Base-by-base conservation (phyloP, 176 grass and related monocot genomes). In the Pontederia crassipes region DNA sequence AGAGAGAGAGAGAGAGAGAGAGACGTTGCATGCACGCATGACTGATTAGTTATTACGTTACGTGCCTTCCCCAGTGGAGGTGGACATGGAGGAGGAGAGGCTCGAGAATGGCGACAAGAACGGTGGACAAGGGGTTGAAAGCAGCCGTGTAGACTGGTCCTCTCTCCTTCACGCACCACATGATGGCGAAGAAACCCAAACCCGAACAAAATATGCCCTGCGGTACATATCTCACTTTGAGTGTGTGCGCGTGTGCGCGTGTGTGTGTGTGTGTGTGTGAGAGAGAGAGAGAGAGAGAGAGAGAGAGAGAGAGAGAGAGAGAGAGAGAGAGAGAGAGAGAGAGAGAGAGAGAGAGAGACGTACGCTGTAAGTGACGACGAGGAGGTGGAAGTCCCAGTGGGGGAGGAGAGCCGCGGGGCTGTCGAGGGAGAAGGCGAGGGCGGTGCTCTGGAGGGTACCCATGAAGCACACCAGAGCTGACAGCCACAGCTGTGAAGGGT, bases 161-260 rank as follows among this genome's bases (percentile, higher is more conserved):
- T 9, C 32, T 72, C 14, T 72, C 69, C 57, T 72, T 51, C 14
- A 48, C 20, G 12, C 69, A 72, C 69, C 69, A 72, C 69, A 72
- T 59, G 10, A 12, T 49, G 18, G 11, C 4, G 55, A 72, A 61
- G 8, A 61, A 2, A 12, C 46, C 57, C 1, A 72, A 50, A 4
- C 69, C 69, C 1, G 56, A 16, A 13, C 56, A 59, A 16, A 72
- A 28, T 32, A 72, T 17, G 28, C 69, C 69, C 69, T 72, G 54
- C 17, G n/a, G 35, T 14, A n/a, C 47, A 6, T 24, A 24, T 24
- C 20, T 24, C 20, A 24, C 20, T 24, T 24, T 24, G 20, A 24
- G 20, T 24, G 20, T 24, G 20, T 24, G 20, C 0, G 20, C 1
- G 20, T 24, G 20, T 24, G 20, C 20, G 20, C 20, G 20, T 24